Conservation (phyloP, 192 early-diverging fungal species). For the Gonapodya sp. region DNA sequence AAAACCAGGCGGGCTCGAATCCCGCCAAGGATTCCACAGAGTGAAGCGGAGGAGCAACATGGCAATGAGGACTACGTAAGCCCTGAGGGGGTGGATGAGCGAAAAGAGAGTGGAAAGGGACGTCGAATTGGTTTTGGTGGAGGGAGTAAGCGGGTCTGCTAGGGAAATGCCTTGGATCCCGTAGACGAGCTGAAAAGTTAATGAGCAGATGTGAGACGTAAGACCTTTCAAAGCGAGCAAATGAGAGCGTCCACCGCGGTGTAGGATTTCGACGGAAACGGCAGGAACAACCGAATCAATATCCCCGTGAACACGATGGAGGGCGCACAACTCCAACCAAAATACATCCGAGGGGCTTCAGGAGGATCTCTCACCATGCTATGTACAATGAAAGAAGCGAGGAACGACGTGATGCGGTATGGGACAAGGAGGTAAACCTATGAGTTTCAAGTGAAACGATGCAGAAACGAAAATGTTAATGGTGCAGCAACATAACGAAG, state of each 20-base stretch:
- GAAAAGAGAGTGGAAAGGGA: conserved; percentile 16
- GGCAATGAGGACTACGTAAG: conserved; percentile 18
- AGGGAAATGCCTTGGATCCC: neutral
- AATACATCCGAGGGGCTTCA: too few relatives aligned
- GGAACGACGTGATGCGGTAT: conserved; percentile 19
- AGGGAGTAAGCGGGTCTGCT: neutral
- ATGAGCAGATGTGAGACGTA: neutral
- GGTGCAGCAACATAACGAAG: neutral
- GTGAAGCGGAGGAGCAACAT: conserved; percentile 30
- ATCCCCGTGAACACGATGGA: too few relatives aligned
- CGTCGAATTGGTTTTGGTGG: neutral
- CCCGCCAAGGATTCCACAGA: conserved; percentile 26
- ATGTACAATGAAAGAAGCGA: conserved; percentile 26
- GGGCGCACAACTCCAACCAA: too few relatives aligned
- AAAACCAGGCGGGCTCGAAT: conserved; percentile 21
- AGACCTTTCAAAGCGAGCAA: too few relatives aligned
- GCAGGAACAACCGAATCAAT: too few relatives aligned
- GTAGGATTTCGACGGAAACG: too few relatives aligned
- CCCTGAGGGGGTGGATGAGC: conserved; percentile 18
- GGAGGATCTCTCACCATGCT: conserved; percentile 25
- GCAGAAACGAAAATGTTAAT: too few relatives aligned
- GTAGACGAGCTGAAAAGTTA: neutral
- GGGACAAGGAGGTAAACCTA: conserved; percentile 15
- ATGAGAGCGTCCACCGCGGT: too few relatives aligned
- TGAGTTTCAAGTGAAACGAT: neutral